Evolutionary conservation across 495 filamentous ascomycete genomes (phyloP), one percentile per base, ranked within the genome.

Genomic region (Aspergillus biplanus): DNA sequence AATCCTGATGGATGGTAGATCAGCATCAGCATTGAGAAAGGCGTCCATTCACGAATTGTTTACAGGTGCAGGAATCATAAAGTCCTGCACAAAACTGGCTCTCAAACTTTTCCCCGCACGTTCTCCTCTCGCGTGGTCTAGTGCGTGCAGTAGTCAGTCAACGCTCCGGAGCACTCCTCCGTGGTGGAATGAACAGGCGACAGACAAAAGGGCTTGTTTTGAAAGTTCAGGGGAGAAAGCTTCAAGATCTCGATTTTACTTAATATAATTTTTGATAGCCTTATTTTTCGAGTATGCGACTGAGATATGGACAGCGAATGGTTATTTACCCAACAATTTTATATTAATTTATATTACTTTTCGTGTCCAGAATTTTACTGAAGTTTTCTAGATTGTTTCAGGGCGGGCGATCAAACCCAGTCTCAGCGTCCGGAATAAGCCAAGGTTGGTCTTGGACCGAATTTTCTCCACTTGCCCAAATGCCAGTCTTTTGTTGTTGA

Each of bases 301-400:
- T 27, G 21, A 27, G 21, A 27, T 27, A 27, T 27, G 21, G 21
- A 27, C 2, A 27, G 21, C 21, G 39, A 15, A 49, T 11, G n/a
- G 12, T 18, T 49, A n/a, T 21, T 49, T 31, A 8, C 55, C 21
- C 12, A 16, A 32, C 16, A 42, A 42, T 46, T 12, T 42, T 58
- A 58, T 15, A 58, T 58, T 58, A 48, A 44, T 15, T 18, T 54
- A 39, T 34, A 61, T 61, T 31, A 32, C 33, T 27, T 31, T 27
- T 27, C 44, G 27, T 12, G 13, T 31, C 13, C 7, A 46, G 52
- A 63, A 71, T 65, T 58, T 44, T 48, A 33, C 42, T 37, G 60
- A 16, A 50, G 31, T 63, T 58, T 76, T 78, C 74, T 74, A 75
- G 74, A 77, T 73, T 53, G 74, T 76, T 77, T 79, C 76, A 76